A percentile compares a stretch with the other conserved stretches of the same genome.
Conservation (phyloP, 768 basidiomycete genomes). For the Lactarius sanguifluus region DNA sequence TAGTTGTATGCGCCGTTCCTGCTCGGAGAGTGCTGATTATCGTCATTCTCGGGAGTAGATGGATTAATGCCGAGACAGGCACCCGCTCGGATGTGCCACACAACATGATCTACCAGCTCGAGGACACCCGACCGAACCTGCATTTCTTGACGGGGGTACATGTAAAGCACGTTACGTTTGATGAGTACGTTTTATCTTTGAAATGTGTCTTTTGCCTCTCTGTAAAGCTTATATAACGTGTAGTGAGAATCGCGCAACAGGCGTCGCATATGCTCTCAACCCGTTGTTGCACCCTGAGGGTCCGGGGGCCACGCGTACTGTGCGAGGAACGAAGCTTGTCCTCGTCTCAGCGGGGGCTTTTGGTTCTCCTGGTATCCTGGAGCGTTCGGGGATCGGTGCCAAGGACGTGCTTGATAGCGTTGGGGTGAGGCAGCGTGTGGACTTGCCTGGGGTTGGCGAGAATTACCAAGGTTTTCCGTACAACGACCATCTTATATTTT, state of each 20-base stretch:
- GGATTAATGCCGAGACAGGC: constrained; percentile 50
- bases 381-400: constrained; percentile 50
- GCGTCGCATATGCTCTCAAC: constrained; percentile 5
- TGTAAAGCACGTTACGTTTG: constrained; percentile 39
- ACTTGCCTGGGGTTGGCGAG: constrained; percentile 42
- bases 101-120: constrained; percentile 40
- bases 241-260: constrained; percentile 32
- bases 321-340: constrained; percentile 39
- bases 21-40: not conserved
- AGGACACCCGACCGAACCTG: constrained; percentile 36
- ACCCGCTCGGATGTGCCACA: constrained; percentile 55
- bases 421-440: constrained; percentile 36
- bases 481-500: not conserved
- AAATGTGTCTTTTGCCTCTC: constrained; percentile 31
- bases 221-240: constrained; percentile 4
- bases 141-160: constrained; percentile 36
- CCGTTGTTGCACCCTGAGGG: not conserved
- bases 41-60: constrained; percentile 39
- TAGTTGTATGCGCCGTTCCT: constrained; percentile 34
- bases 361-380: constrained; percentile 51
- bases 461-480: constrained; percentile 38
- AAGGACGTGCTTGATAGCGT: constrained; percentile 34
- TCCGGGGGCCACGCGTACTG: constrained; percentile 32
- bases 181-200: constrained; percentile 27
- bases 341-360: constrained; percentile 43